phyloP scores from a whole-genome alignment of 148 eudicot species.

The Vaccinium myrtillus region DNA sequence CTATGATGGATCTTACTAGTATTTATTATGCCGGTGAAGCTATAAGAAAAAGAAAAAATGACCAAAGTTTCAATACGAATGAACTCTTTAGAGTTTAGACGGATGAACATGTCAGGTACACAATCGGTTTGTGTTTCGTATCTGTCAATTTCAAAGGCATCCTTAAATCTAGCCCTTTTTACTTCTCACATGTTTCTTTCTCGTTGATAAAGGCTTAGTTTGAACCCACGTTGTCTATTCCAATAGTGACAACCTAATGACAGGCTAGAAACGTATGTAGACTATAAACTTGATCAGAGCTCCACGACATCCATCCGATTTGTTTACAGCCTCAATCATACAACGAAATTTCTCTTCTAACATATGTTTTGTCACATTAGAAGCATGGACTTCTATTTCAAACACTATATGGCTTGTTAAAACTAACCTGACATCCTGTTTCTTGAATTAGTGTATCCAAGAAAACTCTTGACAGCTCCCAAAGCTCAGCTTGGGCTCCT shows the following conservation, averaged over 20 bases:
- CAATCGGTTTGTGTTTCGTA: background rate
- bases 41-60: background rate
- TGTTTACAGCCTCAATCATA: background rate
- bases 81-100: background rate
- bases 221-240: background rate
- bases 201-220: background rate
- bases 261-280: background rate
- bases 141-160: background rate
- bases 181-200: background rate
- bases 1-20: background rate
- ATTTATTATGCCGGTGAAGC: background rate
- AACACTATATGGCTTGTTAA: background rate
- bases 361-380: background rate
- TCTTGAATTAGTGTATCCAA: constrained; percentile 87
- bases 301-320: background rate
- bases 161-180: background rate
- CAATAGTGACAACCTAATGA: background rate
- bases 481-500: constrained; percentile 97
- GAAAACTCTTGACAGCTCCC: constrained; percentile 85
- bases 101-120: background rate
- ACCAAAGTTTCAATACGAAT: background rate
- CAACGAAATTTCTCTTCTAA: background rate
- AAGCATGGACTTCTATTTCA: background rate
- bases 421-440: constrained; percentile 81
- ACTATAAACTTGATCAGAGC: background rate